Percentiles rank a stretch among this genome's conserved stretches.
These are phyloP conservation scores for Aspergillus avenaceus DNA, from an alignment of 495 filamentous ascomycete species.

Conservation along the genomic window DNA sequence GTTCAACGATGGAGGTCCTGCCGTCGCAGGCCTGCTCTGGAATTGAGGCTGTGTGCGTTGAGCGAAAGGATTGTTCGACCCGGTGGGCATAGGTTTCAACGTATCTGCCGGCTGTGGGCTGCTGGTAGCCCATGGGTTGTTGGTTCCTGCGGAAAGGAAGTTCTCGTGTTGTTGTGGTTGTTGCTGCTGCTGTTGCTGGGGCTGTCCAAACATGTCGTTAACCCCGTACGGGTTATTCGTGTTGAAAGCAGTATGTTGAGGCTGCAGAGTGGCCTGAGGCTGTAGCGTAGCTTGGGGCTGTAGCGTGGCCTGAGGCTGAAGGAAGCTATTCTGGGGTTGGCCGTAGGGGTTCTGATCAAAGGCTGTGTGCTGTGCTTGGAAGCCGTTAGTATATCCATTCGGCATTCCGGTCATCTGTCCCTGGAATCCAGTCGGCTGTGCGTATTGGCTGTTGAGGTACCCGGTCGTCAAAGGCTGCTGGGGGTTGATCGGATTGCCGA, in stretches of 20 bases:
- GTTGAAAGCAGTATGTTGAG: conserved; percentile 70
- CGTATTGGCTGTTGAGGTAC: conserved; percentile 81
- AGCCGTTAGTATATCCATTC: conserved; percentile 62
- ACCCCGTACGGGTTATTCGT: conserved; percentile 64
- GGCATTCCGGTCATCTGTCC: conserved; percentile 61
- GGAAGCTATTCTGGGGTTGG: conserved; percentile 47
- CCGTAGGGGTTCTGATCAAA: conserved; percentile 57
- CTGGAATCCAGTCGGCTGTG: conserved; percentile 63
- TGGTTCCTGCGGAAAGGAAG: conserved; percentile 65
- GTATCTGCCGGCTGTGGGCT: conserved; percentile 37
- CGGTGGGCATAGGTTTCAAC: conserved; percentile 61
- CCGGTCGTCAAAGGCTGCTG: conserved; percentile 76
- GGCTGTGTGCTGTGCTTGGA: conserved; percentile 55
- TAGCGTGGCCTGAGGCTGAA: conserved; percentile 47
- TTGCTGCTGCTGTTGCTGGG: conserved; percentile 39
- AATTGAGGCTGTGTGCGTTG: conserved; percentile 43
- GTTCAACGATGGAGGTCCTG: conserved; percentile 60
- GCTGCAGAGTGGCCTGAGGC: conserved; percentile 28
- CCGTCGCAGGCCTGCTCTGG: conserved; percentile 53
- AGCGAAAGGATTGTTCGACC: conserved; percentile 97
- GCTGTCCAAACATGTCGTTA: conserved; percentile 42
- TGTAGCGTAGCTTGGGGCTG: conserved; percentile 38
- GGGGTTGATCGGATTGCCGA: conserved; percentile 81
- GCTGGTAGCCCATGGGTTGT: conserved; percentile 69
- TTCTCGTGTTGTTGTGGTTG: conserved; percentile 48